A percentile compares a stretch with the other conserved stretches of the same genome.
phyloP scores from a whole-genome alignment of 306 rosid species.

The Cicer judaicum region DNA sequence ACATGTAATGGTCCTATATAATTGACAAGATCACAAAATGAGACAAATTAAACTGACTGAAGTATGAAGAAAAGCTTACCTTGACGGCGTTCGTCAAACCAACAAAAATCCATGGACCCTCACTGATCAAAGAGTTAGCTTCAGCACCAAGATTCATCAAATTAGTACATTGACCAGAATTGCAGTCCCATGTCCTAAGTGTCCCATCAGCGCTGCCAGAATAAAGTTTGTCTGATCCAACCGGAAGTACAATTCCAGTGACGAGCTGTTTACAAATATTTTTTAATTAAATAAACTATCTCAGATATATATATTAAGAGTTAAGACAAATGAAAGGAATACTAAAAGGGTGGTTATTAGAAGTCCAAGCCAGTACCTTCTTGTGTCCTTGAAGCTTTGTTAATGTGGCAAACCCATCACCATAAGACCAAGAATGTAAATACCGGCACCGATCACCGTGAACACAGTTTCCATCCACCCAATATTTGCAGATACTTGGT shows the following conservation, averaged over 20 bases:
- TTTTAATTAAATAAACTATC: not conserved
- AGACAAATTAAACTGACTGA: not conserved
- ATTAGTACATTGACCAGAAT: slow-evolving; percentile 44
- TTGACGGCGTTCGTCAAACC: slow-evolving; percentile 39
- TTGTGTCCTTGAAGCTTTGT: slow-evolving; percentile 18
- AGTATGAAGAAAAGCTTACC: slow-evolving; percentile 28
- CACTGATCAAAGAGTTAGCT: slow-evolving; percentile 44
- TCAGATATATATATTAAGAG: not conserved
- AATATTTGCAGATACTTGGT: slow-evolving; percentile 45
- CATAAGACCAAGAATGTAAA: slow-evolving; percentile 47
- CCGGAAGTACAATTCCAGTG: no score
- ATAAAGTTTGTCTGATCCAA: slow-evolving; percentile 1
- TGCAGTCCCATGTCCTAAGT: slow-evolving; percentile 55
- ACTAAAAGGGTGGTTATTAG: not conserved
- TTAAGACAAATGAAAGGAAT: not conserved
- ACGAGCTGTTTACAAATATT: no score
- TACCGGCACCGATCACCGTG: slow-evolving; percentile 43
- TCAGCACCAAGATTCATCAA: slow-evolving; percentile 42
- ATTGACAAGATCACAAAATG: not conserved
- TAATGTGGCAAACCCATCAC: slow-evolving; percentile 45
- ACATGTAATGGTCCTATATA: not conserved
- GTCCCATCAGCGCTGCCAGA: slow-evolving; percentile 53
- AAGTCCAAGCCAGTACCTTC: slow-evolving; percentile 41
- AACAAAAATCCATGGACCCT: slow-evolving; percentile 50
- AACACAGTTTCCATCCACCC: slow-evolving; percentile 47